These are phyloP conservation scores for Globisporangium apiculatum DNA, from an alignment of 352 stramenopile species.

Conservation along the genomic window DNA sequence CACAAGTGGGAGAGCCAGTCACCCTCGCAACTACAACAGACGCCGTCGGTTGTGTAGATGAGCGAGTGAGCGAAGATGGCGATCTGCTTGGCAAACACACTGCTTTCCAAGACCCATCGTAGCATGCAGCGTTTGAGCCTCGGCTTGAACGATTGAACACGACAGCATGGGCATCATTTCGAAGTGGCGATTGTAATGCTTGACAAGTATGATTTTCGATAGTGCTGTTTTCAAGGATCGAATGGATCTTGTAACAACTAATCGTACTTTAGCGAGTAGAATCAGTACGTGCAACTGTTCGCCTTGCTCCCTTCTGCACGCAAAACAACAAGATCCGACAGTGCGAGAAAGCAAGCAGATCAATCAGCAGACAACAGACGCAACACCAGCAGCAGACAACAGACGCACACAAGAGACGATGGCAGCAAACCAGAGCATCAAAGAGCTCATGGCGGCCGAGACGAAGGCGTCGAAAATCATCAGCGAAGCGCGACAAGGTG, in stretches of 20 bases:
- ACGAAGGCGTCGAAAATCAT: constrained; percentile 89
- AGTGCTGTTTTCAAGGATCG: too few relatives aligned
- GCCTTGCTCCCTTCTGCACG: too few relatives aligned
- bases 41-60: background rate
- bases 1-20: constrained; percentile 38
- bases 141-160: background rate
- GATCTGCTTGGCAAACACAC: background rate
- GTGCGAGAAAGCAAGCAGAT: background rate
- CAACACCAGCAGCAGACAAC: constrained; percentile 9
- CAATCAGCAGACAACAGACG: background rate
- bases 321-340: background rate
- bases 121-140: too few relatives aligned
- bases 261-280: background rate
- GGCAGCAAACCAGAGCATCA: constrained; percentile 84
- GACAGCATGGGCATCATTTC: background rate
- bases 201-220: background rate
- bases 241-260: too few relatives aligned
- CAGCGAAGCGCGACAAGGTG: constrained; percentile 78
- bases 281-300: too few relatives aligned
- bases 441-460: constrained; percentile 87
- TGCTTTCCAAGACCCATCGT: background rate
- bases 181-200: background rate
- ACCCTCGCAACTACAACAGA: too few relatives aligned
- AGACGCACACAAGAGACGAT: constrained; percentile 22
- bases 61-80: background rate